A percentile compares a stretch with the other conserved stretches of the same genome.
Conservation (phyloP, 2,329 filamentous ascomycete species). For the Albifimbria verrucaria region DNA sequence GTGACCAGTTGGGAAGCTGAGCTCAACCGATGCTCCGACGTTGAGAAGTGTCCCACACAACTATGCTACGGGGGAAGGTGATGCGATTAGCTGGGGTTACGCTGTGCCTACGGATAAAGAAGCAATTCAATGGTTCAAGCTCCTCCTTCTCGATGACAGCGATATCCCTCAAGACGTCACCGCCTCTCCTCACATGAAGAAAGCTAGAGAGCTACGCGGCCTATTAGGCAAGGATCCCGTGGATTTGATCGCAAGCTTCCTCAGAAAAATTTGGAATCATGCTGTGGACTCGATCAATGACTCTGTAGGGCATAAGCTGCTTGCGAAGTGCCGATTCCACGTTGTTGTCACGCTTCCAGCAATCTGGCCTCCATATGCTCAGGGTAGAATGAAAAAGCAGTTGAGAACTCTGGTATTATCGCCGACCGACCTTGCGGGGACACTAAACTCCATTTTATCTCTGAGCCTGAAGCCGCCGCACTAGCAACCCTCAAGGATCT, state of each 20-base stretch:
- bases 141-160: slow-evolving; percentile 29
- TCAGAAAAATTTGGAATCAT: slow-evolving; percentile 31
- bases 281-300: slow-evolving; percentile 19
- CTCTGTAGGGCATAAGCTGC: slow-evolving; percentile 15
- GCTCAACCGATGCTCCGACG: slow-evolving; percentile 18
- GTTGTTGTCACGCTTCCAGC: slow-evolving; percentile 42
- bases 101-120: slow-evolving; percentile 16
- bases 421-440: slow-evolving; percentile 15
- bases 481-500: slow-evolving; percentile 31
- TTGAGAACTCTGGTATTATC: slow-evolving; percentile 32
- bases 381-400: slow-evolving; percentile 33
- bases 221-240: slow-evolving; percentile 15
- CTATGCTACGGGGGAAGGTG: slow-evolving; percentile 12
- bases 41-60: slow-evolving; percentile 26
- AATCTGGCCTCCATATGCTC: slow-evolving; percentile 40
- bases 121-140: slow-evolving; percentile 38
- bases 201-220: background rate
- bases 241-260: slow-evolving; percentile 27
- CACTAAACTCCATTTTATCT: slow-evolving; percentile 31
- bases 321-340: slow-evolving; percentile 23
- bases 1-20: slow-evolving; percentile 27
- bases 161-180: slow-evolving; percentile 24
- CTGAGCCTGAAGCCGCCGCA: slow-evolving; percentile 44
- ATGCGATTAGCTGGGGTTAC: slow-evolving; percentile 27
- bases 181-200: slow-evolving; percentile 14